Base-by-base conservation (phyloP, 768 basidiomycete genomes). In the Boletus edulis region DNA sequence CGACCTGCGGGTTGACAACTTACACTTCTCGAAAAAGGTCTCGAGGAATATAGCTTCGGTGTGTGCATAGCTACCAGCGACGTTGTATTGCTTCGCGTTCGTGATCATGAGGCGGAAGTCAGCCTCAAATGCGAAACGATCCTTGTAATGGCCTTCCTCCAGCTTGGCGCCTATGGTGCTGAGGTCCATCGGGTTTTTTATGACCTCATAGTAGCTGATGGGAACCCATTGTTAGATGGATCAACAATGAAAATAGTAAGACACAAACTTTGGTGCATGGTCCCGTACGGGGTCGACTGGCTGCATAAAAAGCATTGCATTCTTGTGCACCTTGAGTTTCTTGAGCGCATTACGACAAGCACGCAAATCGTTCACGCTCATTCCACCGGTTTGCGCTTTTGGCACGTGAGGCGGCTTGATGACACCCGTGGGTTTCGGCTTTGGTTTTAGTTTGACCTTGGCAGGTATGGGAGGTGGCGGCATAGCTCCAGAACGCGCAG, bases 271-370 rank as follows among this genome's bases (percentile, higher is more conserved):
- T 17, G 91, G 91, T 11, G 93, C 94, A 64, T 83, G 81, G 63
- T 97, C 94, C 59, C 93, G 80, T 40, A 96, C 83, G n/a, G 94
- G 94, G 72, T 97, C 94, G n/a, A 98, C 96, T 32, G 96, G 93
- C 55, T 89, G 84, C 40, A 86, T 75, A 72, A 98, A 98, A 50
- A 89, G 64, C 27, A 72, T 68, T 4, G 89, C 85, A 56, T 82
- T 84, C 69, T 90, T 94, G 70, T 93, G 81, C 24, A 80, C 65
- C 64, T 81, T 81, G 32, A 96, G 72, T 67, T 94, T 95, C 78
- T 89, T 88, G 65, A 96, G 70, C 3, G 85, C 87, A 56, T 81
- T 89, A 49, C 85, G 81, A 60, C 84, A 89, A 10, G 87, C 89
- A 48, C 81, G 81, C 55, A 91, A 70, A 66, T 96, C 94, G 46